Percentiles rank a stretch among this genome's conserved stretches.
Evolutionary conservation across 768 basidiomycete genomes (phyloP).

Genomic region (Tulasnella sp.): DNA sequence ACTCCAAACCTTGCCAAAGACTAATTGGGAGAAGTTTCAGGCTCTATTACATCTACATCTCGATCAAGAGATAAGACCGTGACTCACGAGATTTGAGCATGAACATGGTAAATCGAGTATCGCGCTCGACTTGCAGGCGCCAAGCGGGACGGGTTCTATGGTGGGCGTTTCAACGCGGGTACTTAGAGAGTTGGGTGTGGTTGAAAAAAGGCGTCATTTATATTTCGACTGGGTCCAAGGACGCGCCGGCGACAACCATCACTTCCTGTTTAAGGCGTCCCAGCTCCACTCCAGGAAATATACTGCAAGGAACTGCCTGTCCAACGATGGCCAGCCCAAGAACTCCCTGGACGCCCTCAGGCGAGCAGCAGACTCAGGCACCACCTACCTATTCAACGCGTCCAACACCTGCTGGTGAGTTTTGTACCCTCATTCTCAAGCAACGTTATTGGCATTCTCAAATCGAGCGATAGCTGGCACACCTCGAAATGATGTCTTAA

Average conservation of each 20-base stretch:
- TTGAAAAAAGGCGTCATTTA: constrained; percentile 2
- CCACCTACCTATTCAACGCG: background rate
- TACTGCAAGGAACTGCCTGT: background rate
- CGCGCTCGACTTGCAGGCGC: background rate
- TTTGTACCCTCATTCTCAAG: background rate
- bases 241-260: background rate
- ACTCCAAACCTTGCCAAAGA: constrained; percentile 94
- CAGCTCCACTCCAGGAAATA: background rate
- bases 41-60: constrained; percentile 18
- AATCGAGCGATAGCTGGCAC: background rate
- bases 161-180: no score
- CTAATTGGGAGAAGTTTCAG: constrained; percentile 30
- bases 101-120: constrained; percentile 21
- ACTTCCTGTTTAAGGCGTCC: background rate
- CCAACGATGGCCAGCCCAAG: background rate
- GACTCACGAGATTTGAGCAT: constrained; percentile 27
- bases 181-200: no score
- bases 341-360: background rate
- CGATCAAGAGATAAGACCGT: background rate
- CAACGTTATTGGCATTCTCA: no score
- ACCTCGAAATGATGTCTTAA: background rate
- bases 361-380: background rate
- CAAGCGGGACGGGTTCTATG: background rate
- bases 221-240: no score
- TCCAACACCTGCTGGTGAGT: background rate